Base-by-base conservation (phyloP, 805 yeast genomes). In the Sporopachydermia quercuum region DNA sequence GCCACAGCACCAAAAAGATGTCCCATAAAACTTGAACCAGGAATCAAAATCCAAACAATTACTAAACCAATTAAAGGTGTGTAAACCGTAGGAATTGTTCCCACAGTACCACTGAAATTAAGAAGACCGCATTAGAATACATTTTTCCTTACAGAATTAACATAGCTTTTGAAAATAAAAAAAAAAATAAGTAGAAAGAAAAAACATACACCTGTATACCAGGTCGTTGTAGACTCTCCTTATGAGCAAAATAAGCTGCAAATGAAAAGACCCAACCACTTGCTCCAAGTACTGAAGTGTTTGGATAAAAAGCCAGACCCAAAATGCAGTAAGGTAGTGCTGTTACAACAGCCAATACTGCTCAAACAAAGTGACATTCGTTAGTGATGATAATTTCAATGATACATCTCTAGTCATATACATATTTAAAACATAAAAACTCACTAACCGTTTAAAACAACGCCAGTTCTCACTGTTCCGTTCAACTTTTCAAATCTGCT, bases 381-480 rank as follows among this genome's bases (percentile, higher is more conserved):
- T 23, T 23, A 23, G 13, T 23, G 13, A 8, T 8, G 30, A 8
- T 23, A 23, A 8, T 8, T 8, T n/a, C 30, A 23, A 8, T 23
- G 8, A 8, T 23, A 8, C 30, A n/a, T 8, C 30, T 8, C 16
- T 17, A 17, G 13, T 36, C 5, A 15, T 6, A 5, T 18, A 6
- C n/a, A 13, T 8, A 6, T 17, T 16, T 5, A 11, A 16, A 8
- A 36, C 6, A 18, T 13, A 36, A 3, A 13, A 4, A 5, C 5
- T 3, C 4, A 36, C 16, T 6, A 8, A 47, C 52, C 51, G 54
- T 84, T 85, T 42, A 86, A 61, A 13, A 85, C 76, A 37, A 86
- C 64, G 3, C 93, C 95, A 3, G 94, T 80, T 56, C 83, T 74
- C 2, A 85, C 79, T 0, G 96, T 84, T 4, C 96, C 96, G 50